These are phyloP conservation scores for Ceratocystis papillata DNA, from an alignment of 2,329 filamentous ascomycete species.

Conservation along the genomic window DNA sequence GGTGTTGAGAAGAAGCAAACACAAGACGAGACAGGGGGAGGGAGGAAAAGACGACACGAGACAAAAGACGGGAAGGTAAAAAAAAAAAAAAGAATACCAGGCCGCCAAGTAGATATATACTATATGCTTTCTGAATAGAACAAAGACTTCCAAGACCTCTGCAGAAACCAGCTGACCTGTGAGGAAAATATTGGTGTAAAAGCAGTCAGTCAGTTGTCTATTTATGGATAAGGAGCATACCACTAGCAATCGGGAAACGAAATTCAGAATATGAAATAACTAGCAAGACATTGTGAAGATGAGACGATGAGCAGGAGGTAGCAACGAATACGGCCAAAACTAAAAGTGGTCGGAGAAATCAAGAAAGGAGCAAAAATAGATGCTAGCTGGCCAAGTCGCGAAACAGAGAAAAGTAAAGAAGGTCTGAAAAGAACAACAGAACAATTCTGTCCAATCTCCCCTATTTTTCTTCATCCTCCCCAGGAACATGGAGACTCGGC, in stretches of 20 bases:
- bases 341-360: neutral
- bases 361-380: constrained; percentile 8
- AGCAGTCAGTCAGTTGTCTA: neutral
- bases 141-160: constrained; percentile 41
- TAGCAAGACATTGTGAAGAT: constrained; percentile 2
- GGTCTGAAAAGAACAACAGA: constrained; percentile 12
- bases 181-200: constrained; percentile 32
- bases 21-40: constrained; percentile 22
- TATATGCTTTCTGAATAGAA: neutral
- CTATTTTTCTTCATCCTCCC: constrained; percentile 8
- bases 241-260: neutral
- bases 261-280: neutral
- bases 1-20: constrained; percentile 21
- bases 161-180: constrained; percentile 76
- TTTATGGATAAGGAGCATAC: constrained; percentile 2
- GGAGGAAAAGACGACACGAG: constrained; percentile 24
- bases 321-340: neutral
- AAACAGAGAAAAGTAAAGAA: constrained; percentile 14
- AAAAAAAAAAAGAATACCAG: neutral
- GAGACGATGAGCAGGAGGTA: constrained; percentile 1
- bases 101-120: neutral
- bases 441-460: constrained; percentile 8
- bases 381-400: constrained; percentile 11
- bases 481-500: neutral
- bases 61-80: constrained; percentile 22